Conservation (phyloP, 306 rosid genomes). For the Citrullus amarus region DNA sequence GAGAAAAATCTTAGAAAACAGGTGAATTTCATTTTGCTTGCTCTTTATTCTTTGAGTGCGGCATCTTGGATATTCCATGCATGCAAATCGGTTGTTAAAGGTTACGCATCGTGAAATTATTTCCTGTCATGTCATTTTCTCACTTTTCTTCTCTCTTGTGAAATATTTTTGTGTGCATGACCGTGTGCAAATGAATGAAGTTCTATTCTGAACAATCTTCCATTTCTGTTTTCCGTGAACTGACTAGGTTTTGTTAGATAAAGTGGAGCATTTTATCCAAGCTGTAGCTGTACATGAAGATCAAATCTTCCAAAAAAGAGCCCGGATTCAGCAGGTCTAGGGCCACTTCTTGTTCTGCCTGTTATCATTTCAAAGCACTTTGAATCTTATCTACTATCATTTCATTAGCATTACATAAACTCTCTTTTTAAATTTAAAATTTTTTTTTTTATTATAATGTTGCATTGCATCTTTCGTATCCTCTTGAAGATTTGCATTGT, state of each 20-base stretch:
- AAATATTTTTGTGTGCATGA: neutral
- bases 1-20: neutral
- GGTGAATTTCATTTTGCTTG: neutral
- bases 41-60: neutral
- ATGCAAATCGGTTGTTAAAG: neutral
- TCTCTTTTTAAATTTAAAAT: neutral
- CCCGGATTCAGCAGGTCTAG: constrained; percentile 78
- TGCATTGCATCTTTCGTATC: neutral
- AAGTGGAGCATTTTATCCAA: constrained; percentile 79
- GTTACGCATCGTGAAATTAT: neutral
- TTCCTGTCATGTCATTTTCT: neutral
- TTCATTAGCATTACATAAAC: neutral
- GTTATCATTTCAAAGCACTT: neutral
- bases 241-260: constrained; percentile 63
- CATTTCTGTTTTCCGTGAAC: neutral
- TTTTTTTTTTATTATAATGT: too few relatives aligned
- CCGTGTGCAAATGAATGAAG: neutral
- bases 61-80: neutral
- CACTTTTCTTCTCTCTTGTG: constrained; percentile 5
- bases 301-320: constrained; percentile 88
- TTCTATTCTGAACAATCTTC: neutral
- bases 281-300: constrained; percentile 69
- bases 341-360: constrained; percentile 7
- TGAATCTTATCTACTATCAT: neutral
- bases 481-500: neutral